Evolutionary conservation across 2,329 filamentous ascomycete species (phyloP).

Genomic region (Monosporascus ibericus): DNA sequence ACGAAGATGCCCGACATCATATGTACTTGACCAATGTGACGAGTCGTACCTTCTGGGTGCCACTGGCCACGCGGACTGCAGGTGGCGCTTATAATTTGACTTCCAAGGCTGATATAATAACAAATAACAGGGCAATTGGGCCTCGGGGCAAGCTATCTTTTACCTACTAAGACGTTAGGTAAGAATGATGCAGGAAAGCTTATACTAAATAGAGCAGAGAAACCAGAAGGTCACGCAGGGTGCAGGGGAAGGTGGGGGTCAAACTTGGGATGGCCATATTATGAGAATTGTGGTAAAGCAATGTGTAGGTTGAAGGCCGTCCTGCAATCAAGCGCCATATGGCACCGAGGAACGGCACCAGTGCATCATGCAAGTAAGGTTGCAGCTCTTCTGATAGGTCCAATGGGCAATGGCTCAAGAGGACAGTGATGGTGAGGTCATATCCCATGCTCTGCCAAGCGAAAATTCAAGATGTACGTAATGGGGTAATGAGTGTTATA

Average conservation of each 20-base stretch:
- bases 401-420: not conserved
- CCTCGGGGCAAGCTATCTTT: not conserved
- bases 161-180: not conserved
- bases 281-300: not conserved
- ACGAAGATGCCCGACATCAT: not conserved
- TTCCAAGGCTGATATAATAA: not conserved
- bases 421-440: not conserved
- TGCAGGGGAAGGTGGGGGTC: not conserved
- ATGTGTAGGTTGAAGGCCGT: not conserved
- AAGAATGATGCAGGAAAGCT: not conserved
- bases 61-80: not conserved
- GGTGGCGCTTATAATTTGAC: not conserved
- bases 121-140: not conserved
- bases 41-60: not conserved
- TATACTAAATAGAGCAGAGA: not conserved
- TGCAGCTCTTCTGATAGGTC: not conserved
- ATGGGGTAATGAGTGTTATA: not conserved
- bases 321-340: not conserved
- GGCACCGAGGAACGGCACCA: not conserved
- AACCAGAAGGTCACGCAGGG: not conserved
- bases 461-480: not conserved
- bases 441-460: not conserved
- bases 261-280: not conserved
- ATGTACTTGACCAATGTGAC: not conserved
- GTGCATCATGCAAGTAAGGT: not conserved